Evolutionary conservation across 139 green algal species (phyloP).

Genomic region (Auxenochlorella pyrenoidosa): DNA sequence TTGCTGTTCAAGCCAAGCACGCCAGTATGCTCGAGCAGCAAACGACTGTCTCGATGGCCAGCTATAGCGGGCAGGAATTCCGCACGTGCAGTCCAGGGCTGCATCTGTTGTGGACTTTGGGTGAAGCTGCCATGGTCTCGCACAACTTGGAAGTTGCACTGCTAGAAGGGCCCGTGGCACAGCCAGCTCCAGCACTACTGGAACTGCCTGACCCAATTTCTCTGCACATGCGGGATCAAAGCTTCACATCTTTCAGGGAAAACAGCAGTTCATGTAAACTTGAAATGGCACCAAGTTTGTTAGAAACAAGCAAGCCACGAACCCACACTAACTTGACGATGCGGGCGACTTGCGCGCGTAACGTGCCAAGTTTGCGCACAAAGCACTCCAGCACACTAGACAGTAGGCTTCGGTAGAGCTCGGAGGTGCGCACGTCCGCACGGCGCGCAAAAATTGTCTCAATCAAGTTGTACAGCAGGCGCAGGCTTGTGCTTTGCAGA

Average conservation of each 20-base stretch:
- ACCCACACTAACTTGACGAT: neutral
- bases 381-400: constrained; percentile 86
- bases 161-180: no score
- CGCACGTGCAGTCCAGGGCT: no score
- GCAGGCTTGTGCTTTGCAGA: constrained; percentile 84
- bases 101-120: no score
- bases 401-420: constrained; percentile 67
- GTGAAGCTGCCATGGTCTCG: no score
- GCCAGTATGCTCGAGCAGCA: neutral
- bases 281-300: neutral
- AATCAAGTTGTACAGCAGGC: constrained; percentile 90
- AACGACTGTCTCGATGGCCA: no score
- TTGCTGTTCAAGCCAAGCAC: neutral
- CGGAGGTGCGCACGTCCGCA: neutral
- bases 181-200: no score
- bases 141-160: no score
- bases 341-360: constrained; percentile 42
- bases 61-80: no score
- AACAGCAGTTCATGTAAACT: no score
- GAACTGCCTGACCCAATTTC: neutral
- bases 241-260: neutral
- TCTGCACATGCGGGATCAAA: neutral
- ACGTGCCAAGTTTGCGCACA: constrained; percentile 74
- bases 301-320: no score
- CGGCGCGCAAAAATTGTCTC: constrained; percentile 77